These are phyloP conservation scores for Aureococcus anophagefferens DNA, from an alignment of 108 stramenopile species.

Conservation along the genomic window DNA sequence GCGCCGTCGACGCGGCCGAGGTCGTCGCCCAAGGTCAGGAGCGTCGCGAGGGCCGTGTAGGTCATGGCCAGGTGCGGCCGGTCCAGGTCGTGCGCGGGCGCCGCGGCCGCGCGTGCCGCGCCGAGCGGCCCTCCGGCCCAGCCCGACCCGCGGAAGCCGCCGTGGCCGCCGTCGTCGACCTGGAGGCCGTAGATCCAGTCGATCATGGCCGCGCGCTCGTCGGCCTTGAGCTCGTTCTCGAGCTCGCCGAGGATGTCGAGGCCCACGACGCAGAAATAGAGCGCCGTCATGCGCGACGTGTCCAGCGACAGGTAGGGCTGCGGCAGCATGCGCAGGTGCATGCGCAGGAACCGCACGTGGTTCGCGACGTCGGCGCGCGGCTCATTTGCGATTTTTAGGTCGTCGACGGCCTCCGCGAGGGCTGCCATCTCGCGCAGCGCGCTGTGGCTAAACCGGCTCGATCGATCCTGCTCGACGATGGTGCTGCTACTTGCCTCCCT, in stretches of 20 bases:
- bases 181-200: conserved; percentile 10
- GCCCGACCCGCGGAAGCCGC: neutral
- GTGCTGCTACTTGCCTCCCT: too few species aligned
- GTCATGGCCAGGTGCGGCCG: too few species aligned
- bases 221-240: neutral
- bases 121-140: too few species aligned
- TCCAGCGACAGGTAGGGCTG: conserved; percentile 3
- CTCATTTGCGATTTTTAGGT: too few species aligned
- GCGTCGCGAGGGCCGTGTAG: conserved; percentile 6
- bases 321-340: neutral
- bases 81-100: too few species aligned
- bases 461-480: too few species aligned
- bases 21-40: conserved; percentile 7
- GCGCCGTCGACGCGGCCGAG: neutral
- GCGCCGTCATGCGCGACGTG: neutral
- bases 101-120: too few species aligned
- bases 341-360: too few species aligned
- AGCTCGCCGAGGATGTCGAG: conserved; percentile 6
- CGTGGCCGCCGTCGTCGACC: neutral
- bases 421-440: too few species aligned
- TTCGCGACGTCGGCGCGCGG: too few species aligned
- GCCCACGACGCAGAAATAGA: conserved; percentile 4
- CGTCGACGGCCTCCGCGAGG: too few species aligned
- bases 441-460: too few species aligned
- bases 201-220: neutral